Base-by-base conservation (phyloP, 306 rosid species). In the Casuarina glauca region DNA sequence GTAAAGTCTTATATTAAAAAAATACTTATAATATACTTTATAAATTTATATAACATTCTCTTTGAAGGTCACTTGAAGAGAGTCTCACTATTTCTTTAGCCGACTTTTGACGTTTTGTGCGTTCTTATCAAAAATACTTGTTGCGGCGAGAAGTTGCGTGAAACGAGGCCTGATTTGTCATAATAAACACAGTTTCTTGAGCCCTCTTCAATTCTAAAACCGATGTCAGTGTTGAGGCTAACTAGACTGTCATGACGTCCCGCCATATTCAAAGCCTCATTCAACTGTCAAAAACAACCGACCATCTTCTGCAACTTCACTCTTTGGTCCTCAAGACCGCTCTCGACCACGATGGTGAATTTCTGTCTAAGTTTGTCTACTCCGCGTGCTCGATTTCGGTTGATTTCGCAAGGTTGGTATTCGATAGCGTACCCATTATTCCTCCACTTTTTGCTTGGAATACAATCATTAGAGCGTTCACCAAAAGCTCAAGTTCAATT, bases 371-470 rank as follows among this genome's bases (percentile, higher is more conserved):
- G 4, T 72, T 80, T 41, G 54, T 87, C 19, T 52, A 58, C 19
- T 46, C 82, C 2, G 61, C 88, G 0, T 76, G 71, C 71, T 50
- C 87, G 12, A 73, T 86, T 35, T 90, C 92, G 6, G 72, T 74
- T 53, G 17, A 74, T 45, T 79, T 42, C 41, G 55, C 92, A 43
- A 66, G 55, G 50, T 6, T 69, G 8, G 75, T 88, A 55, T 83
- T 90, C 82, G 57, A 60, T 64, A 55, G 80, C 32, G 35, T 80
- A 4, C 90, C 92, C 74, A 76, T 68, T 35, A 41, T 38, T 8
- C 89, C 90, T 0, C 90, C 95, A 0, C 82, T 88, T 36, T 90
- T 90, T 32, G 77, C 88, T 71, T 84, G 81, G 83, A 86, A 86
- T 68, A 70, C 83, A 17, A 58, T 90, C 19, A 84, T 90, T 49